A percentile compares a stretch with the other conserved stretches of the same genome.
Evolutionary conservation across 108 stramenopile genomes (phyloP).

Genomic region (Cyclotella atomus): DNA sequence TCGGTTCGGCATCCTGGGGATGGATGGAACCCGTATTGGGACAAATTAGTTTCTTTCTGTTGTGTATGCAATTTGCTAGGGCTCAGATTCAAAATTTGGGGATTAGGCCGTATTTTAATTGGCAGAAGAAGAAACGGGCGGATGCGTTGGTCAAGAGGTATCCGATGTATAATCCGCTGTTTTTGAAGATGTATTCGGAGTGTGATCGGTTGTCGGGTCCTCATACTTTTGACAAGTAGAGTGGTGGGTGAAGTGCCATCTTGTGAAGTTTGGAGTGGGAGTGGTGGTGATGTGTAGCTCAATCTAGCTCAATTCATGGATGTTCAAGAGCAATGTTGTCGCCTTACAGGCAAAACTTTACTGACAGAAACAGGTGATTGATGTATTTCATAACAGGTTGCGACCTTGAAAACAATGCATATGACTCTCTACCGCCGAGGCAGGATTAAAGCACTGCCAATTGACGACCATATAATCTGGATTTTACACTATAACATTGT

Average conservation of each 20-base stretch:
- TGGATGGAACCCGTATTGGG: conserved; percentile 92
- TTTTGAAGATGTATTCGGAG: conserved; percentile 45
- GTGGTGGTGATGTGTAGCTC: too few relatives aligned
- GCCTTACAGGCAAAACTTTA: too few relatives aligned
- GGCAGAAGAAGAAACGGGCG: conserved; percentile 38
- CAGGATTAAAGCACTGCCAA: too few relatives aligned
- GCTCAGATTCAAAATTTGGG: conserved; percentile 85
- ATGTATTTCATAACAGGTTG: too few relatives aligned
- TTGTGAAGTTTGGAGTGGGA: too few relatives aligned
- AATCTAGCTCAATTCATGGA: too few relatives aligned
- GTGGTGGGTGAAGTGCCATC: background rate
- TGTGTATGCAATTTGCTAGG: conserved; percentile 79
- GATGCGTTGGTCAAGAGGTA: conserved; percentile 17
- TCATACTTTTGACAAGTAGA: conserved; percentile 8
- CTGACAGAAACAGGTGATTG: too few relatives aligned
- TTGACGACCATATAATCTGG: too few relatives aligned
- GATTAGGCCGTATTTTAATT: conserved; percentile 71
- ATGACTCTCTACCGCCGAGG: too few relatives aligned
- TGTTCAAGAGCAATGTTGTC: too few relatives aligned
- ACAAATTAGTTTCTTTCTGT: conserved; percentile 77
- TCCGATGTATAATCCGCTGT: conserved; percentile 49
- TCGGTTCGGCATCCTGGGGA: conserved; percentile 80
- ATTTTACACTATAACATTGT: too few relatives aligned
- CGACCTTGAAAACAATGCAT: too few relatives aligned
- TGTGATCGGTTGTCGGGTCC: conserved; percentile 22